Base-by-base conservation (phyloP, 768 basidiomycete species). In the Ramaria rubella region DNA sequence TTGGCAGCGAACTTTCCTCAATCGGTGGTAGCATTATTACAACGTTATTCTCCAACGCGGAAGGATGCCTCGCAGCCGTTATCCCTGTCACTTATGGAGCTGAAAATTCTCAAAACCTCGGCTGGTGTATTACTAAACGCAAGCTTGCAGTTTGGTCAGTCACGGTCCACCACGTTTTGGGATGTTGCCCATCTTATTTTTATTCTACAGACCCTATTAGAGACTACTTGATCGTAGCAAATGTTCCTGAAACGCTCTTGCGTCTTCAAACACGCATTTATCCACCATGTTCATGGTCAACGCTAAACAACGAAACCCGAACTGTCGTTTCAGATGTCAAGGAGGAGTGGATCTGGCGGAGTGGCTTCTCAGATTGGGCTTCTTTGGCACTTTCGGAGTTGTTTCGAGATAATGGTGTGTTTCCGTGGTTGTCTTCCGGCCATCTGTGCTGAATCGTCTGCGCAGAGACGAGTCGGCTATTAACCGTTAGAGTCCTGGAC, bases 61-160 rank as follows among this genome's bases (percentile, higher is more conserved):
- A 12, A 71, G 34, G 62, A 69, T 2, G 69, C 71, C 4, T 68
- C 70, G 1, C 60, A 62, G 26, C 24, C 58, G 68, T 69, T 40
- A 81, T 83, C 15, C 68, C 82, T 87, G 9, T 74, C 82, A 33
- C 72, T 80, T 49, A 68, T 79, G 6, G 82, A 91, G 65, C 76
- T 93, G 34, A 85, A 81, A 63, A 74, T 92, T 58, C 74, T 90
- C 59, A 82, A 85, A 65, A 90, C 87, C 6, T 79, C 86, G 2
- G 78, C 93, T 55, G 91, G 90, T 5, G 83, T 86, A 23, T 75
- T 93, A 15, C 70, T 93, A 48, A 94, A 94, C 64, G 81, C 83
- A 12, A 83, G 85, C 61, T 73, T 93, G 42, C 84, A 83, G 54
- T 90, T 82, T 67, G 87, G 91, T 89, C 62, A 52, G 80, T 68